Conservation (phyloP, 1,139 yeast genomes). For the Geotrichum histeridarum region DNA sequence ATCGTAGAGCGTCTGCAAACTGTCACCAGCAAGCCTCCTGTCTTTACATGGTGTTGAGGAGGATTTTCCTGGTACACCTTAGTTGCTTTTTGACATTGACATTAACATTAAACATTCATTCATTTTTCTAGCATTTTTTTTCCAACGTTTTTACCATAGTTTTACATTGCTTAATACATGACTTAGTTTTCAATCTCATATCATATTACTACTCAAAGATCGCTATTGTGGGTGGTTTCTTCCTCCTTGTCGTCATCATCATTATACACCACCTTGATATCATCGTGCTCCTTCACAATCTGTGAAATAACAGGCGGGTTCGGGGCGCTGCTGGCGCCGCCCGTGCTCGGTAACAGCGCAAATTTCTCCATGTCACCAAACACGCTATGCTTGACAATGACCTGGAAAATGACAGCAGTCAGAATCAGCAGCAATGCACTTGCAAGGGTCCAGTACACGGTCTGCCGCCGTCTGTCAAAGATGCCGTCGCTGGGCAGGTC, state of each 20-base stretch:
- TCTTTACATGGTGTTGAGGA: constrained; percentile 64
- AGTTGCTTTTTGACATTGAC: neutral
- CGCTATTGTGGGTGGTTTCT: too few species aligned
- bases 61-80: neutral
- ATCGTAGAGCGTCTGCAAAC: constrained; percentile 60
- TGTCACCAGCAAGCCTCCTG: constrained; percentile 54
- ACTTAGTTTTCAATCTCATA: too few species aligned
- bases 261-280: neutral
- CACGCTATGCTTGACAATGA: constrained; percentile 36
- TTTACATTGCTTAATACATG: too few species aligned
- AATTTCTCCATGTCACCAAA: constrained; percentile 11
- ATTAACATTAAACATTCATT: constrained; percentile 38
- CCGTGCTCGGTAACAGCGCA: neutral
- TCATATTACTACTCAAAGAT: too few species aligned
- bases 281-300: constrained; percentile 1
- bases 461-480: constrained; percentile 41
- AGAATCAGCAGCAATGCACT: constrained; percentile 45
- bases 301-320: neutral
- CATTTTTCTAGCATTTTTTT: too few species aligned
- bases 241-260: neutral
- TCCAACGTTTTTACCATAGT: neutral
- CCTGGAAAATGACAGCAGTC: constrained; percentile 40
- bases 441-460: constrained; percentile 45
- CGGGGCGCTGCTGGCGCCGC: neutral
- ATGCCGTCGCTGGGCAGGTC: constrained; percentile 50